Evolutionary conservation across 1,284 basidiomycete genomes (phyloP), one percentile per base, ranked within the genome.

Genomic region (Marasmius tenuissimus): DNA sequence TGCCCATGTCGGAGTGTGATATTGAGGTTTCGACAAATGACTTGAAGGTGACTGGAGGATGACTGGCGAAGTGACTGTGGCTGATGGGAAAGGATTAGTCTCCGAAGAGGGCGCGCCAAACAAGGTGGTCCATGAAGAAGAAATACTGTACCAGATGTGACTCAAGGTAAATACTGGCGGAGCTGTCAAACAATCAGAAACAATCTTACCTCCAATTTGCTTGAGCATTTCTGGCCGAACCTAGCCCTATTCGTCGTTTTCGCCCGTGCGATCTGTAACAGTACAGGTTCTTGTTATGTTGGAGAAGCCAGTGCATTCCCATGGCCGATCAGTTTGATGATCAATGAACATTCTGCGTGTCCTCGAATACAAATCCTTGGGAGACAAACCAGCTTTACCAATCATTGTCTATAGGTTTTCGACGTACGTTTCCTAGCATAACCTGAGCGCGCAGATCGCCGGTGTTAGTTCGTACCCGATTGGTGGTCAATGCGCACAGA

Each of bases 1-100:
- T 63, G 62, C 62, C 62, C 62, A 63, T 63, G 37, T 49, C 47
- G 18, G 55, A 58, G 40, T 3, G 35, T 54, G 52, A 54, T 20
- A 11, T 38, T 34, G 37, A 54, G 34, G 50, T 33, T 35, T 52
- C 50, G 50, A 52, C 18, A 52, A 52, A 27, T 27, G 27, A 27
- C 27, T 27, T 27, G 27, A 27, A 27, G 27, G 27, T 27, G 27
- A 27, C 27, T 27, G 27, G 27, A 27, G 27, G 34, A 35, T 54
- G 52, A 37, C 52, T 37, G 18, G 52, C n/a, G 34, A 37, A 18
- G 52, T 38, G 52, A 54, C 52, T 38, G 52, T 54, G 34, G 33
- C 34, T 38, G 52, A 54, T 54, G 20, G 14, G 35, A 54, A 54
- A 37, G 34, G 50, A 33, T 52, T 27, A 27, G 27, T 27, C 27